These are phyloP conservation scores for Candida chauliodis DNA, from an alignment of 805 yeast species.

Conservation along the genomic window DNA sequence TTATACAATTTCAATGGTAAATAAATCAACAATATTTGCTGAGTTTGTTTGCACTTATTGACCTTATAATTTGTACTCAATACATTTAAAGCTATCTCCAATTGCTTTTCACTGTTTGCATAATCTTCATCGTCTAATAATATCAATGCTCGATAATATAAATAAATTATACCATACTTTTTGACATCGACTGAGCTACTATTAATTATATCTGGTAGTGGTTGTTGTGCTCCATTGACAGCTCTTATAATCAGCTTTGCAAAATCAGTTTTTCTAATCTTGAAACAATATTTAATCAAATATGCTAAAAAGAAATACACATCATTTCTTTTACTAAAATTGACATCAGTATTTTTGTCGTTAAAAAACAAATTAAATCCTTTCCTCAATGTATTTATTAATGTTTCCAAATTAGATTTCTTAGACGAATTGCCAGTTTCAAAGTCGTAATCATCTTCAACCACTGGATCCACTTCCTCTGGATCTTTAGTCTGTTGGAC, in stretches of 20 bases:
- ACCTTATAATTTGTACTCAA: conserved; percentile 25
- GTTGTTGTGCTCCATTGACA: conserved; percentile 47
- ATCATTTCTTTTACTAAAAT: conserved; percentile 53
- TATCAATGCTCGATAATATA: conserved; percentile 67
- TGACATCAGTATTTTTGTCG: conserved; percentile 59
- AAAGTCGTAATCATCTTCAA: conserved; percentile 18
- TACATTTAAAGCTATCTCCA: conserved; percentile 47
- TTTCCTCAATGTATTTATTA: conserved; percentile 64
- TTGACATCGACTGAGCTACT: conserved; percentile 25
- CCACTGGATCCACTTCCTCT: conserved; percentile 16
- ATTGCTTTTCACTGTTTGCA: conserved; percentile 45
- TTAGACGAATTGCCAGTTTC: conserved; percentile 13
- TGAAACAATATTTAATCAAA: conserved; percentile 66
- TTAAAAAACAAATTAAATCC: conserved; percentile 75
- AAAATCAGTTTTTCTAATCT: conserved; percentile 62
- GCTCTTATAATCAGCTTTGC: conserved; percentile 75
- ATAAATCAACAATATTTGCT: conserved; percentile 53
- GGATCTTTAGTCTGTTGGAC: conserved; percentile 30
- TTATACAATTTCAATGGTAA: conserved; percentile 61
- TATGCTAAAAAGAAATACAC: conserved; percentile 69
- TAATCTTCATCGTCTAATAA: conserved; percentile 65
- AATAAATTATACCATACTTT: conserved; percentile 54
- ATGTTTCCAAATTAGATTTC: conserved; percentile 40
- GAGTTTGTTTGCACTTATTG: conserved; percentile 24
- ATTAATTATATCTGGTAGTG: conserved; percentile 49